Conservation (phyloP, 2,329 filamentous ascomycete genomes). For the Diatrype stigma region DNA sequence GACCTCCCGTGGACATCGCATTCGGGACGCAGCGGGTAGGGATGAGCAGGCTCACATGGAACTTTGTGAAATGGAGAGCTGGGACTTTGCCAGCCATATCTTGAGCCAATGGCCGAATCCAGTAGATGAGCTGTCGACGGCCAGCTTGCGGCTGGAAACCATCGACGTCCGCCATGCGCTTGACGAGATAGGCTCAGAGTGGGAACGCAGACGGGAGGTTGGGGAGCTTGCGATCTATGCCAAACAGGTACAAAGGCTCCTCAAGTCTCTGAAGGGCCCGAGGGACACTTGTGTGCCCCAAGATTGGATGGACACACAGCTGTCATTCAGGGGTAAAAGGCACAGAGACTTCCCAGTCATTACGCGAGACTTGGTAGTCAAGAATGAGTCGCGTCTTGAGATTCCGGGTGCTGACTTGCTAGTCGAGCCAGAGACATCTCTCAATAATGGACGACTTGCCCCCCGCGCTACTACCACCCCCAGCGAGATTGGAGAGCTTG, state of each 20-base stretch:
- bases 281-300: background rate
- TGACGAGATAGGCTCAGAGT: constrained; percentile 9
- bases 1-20: no score
- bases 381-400: constrained; percentile 3
- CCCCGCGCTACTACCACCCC: background rate
- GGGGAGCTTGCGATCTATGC: constrained; percentile 10
- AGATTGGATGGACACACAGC: constrained; percentile 1
- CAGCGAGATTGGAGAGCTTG: background rate
- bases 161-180: constrained; percentile 5
- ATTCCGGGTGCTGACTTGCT: no score
- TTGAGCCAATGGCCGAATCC: constrained; percentile 12
- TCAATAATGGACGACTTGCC: no score
- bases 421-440: no score
- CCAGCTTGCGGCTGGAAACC: background rate
- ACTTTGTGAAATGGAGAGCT: constrained; percentile 8
- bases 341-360: background rate
- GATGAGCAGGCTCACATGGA: constrained; percentile 5
- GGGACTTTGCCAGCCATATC: constrained; percentile 5
- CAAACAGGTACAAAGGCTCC: constrained; percentile 7
- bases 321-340: constrained; percentile 1
- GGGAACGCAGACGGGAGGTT: constrained; percentile 14
- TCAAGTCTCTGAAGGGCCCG: constrained; percentile 2
- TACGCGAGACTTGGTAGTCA: constrained; percentile 8
- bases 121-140: background rate
- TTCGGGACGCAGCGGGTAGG: no score